These are phyloP conservation scores for Globisporangium viniferum DNA, from an alignment of 352 stramenopile genomes.

Conservation along the genomic window DNA sequence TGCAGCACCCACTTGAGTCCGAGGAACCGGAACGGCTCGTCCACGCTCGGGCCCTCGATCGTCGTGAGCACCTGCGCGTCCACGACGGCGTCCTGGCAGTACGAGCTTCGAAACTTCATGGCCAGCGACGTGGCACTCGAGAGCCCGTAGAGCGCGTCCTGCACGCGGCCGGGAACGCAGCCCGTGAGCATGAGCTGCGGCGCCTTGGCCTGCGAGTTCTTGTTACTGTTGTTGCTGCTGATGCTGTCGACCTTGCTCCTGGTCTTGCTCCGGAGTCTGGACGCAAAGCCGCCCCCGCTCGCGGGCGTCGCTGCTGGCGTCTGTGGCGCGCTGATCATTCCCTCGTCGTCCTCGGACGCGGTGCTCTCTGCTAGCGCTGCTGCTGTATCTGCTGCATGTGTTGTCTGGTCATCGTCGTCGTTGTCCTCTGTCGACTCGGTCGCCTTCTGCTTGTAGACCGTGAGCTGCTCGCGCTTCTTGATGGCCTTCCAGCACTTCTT, in stretches of 20 bases:
- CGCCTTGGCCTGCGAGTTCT: not conserved
- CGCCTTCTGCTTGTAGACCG: conserved; percentile 46
- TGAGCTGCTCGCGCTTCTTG: conserved; percentile 60
- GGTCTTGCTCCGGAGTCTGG: conserved; percentile 1
- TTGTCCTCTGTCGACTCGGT: not conserved
- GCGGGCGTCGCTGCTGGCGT: not conserved
- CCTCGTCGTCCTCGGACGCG: not conserved
- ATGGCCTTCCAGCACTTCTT: conserved; percentile 61
- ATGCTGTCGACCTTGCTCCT: not conserved
- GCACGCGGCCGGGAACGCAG: conserved; percentile 39
- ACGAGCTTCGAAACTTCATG: conserved; percentile 60
- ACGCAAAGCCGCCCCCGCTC: not conserved
- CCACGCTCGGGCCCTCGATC: conserved; percentile 34
- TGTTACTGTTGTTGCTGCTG: not conserved
- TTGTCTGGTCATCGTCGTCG: conserved; percentile 6
- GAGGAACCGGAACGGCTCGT: conserved; percentile 54
- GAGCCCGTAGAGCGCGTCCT: conserved; percentile 64
- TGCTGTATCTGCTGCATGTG: conserved; percentile 11
- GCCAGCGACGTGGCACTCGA: conserved; percentile 40
- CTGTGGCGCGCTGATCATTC: conserved; percentile 12
- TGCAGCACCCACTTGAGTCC: conserved; percentile 66
- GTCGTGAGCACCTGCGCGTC: conserved; percentile 40
- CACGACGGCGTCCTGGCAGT: conserved; percentile 14
- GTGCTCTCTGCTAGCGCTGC: conserved; percentile 1
- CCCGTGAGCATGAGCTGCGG: conserved; percentile 48